These are phyloP conservation scores for Suillus paluster DNA, from an alignment of 768 basidiomycete genomes.

Conservation along the genomic window DNA sequence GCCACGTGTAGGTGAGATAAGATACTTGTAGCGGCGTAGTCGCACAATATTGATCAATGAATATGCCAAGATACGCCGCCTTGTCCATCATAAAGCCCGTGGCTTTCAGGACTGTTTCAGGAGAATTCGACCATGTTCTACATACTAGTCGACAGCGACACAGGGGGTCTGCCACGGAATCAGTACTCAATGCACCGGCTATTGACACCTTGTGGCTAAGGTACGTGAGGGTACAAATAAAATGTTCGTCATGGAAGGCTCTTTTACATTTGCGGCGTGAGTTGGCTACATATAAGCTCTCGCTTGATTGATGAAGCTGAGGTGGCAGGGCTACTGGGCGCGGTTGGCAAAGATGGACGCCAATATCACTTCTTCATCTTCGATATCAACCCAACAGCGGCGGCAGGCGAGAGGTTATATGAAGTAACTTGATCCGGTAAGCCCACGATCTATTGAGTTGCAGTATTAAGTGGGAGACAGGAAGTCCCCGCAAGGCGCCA, in stretches of 20 bases:
- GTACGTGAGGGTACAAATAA: slow-evolving; percentile 5
- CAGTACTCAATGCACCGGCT: slow-evolving; percentile 4
- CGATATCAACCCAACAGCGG: not conserved
- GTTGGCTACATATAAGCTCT: slow-evolving; percentile 5
- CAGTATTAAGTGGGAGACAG: not conserved
- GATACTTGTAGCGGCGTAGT: not conserved
- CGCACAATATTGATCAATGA: not conserved
- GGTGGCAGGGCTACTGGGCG: slow-evolving; percentile 4
- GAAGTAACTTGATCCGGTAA: slow-evolving; percentile 6
- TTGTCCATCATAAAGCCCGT: slow-evolving; percentile 30
- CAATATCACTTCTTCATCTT: slow-evolving; percentile 5
- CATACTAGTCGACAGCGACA: not conserved
- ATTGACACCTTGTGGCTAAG: slow-evolving; percentile 5
- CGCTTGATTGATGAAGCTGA: slow-evolving; percentile 3
- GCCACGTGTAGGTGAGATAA: not conserved
- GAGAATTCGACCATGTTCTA: not conserved
- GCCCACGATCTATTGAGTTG: not conserved
- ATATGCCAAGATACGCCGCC: not conserved
- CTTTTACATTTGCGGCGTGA: slow-evolving; percentile 7
- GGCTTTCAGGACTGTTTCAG: slow-evolving; percentile 1
- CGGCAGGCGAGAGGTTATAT: not conserved
- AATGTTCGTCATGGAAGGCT: not conserved
- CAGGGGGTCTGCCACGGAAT: slow-evolving; percentile 2
- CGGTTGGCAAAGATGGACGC: not conserved
- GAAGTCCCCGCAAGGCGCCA: slow-evolving; percentile 3